phyloP scores from a whole-genome alignment of 768 basidiomycete genomes.

The Calocera cornea region DNA sequence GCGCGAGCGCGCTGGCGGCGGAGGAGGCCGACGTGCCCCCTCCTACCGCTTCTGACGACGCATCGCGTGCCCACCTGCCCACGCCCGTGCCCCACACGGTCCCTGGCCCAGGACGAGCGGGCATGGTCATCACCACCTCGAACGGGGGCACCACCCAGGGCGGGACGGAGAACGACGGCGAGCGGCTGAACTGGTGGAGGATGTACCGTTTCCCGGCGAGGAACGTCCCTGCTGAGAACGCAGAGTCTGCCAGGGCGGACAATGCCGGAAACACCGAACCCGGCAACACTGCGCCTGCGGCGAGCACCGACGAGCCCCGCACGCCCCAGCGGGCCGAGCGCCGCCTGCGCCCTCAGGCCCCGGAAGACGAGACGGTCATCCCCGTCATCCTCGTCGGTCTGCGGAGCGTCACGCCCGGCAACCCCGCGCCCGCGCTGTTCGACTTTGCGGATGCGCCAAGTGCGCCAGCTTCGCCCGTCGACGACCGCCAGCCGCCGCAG shows the following conservation, averaged over 20 bases:
- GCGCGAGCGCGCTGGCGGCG: not conserved
- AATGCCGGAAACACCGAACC: constrained; percentile 10
- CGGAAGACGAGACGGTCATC: constrained; percentile 35
- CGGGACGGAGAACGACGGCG: constrained; percentile 21
- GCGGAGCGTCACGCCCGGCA: constrained; percentile 52
- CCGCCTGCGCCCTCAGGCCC: constrained; percentile 18
- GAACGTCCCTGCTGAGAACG: constrained; percentile 25
- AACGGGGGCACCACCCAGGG: not conserved
- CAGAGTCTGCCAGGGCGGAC: constrained; percentile 15
- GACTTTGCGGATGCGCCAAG: not conserved
- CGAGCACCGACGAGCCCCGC: constrained; percentile 5
- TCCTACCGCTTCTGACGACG: not conserved
- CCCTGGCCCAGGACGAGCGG: not conserved
- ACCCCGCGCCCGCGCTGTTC: constrained; percentile 8
- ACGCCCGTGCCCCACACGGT: too few relatives aligned
- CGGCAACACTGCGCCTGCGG: constrained; percentile 9
- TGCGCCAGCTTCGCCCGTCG: not conserved
- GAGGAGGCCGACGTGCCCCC: not conserved
- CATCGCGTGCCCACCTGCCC: too few relatives aligned
- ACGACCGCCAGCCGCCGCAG: constrained; percentile 11
- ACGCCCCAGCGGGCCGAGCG: constrained; percentile 10
- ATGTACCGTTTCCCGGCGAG: constrained; percentile 71
- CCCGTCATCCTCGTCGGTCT: constrained; percentile 76
- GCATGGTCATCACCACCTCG: not conserved
- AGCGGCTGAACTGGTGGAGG: constrained; percentile 66